Percentiles rank a stretch among this genome's conserved stretches.
Conservation (phyloP, 2,329 filamentous ascomycete genomes). For the Diaporthe australafricana region DNA sequence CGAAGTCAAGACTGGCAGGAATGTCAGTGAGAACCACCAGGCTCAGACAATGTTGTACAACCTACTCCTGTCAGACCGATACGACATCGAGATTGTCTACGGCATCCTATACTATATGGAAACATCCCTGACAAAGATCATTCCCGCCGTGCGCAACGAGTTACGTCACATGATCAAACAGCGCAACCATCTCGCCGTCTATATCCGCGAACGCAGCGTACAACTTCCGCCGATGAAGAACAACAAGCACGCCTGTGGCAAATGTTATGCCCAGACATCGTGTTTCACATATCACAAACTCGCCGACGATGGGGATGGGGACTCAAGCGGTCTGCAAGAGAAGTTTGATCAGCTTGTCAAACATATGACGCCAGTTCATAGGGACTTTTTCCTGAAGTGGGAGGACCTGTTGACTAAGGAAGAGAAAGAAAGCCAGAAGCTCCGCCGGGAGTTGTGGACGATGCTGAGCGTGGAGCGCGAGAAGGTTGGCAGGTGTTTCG, state of each 20-base stretch:
- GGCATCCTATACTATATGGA: conserved; percentile 97
- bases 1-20: conserved; percentile 94
- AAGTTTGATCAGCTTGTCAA: conserved; percentile 85
- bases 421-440: conserved; percentile 89
- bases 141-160: conserved; percentile 87
- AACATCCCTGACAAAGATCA: conserved; percentile 84
- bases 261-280: conserved; percentile 89
- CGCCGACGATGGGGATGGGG: conserved; percentile 83
- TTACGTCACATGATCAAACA: conserved; percentile 97
- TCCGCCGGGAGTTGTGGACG: conserved; percentile 92
- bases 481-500: conserved; percentile 88
- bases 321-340: conserved; percentile 82
- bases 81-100: conserved; percentile 91
- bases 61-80: conserved; percentile 89
- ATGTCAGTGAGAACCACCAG: conserved; percentile 83
- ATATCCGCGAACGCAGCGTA: conserved; percentile 81
- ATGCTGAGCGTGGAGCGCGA: conserved; percentile 92
- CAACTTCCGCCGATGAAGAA: conserved; percentile 89
- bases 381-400: conserved; percentile 93
- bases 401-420: conserved; percentile 93
- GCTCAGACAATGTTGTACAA: conserved; percentile 97
- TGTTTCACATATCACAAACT: conserved; percentile 97
- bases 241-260: conserved; percentile 82
- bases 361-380: conserved; percentile 80
- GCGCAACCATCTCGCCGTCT: conserved; percentile 88